Evolutionary conservation across 345 rosid genomes (phyloP).

Genomic region (Rhizophora apiculata): DNA sequence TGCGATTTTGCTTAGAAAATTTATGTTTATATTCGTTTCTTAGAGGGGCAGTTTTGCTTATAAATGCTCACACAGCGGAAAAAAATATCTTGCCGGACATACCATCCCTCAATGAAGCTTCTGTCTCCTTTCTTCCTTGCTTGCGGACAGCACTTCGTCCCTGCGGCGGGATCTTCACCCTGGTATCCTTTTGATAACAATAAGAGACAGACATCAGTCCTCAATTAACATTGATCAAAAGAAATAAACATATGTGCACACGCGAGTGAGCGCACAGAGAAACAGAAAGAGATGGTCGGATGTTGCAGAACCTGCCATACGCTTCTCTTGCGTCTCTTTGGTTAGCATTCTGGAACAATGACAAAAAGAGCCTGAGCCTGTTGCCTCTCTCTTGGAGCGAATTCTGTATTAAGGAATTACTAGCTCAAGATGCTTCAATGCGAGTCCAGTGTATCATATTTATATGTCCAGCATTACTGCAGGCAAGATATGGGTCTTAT

Average conservation of each 20-base stretch:
- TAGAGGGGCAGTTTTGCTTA: background rate
- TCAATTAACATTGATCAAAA: background rate
- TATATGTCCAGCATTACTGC: background rate
- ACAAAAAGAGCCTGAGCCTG: background rate
- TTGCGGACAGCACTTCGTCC: slow-evolving; percentile 28
- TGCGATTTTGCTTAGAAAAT: no score
- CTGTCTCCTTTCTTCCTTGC: slow-evolving; percentile 52
- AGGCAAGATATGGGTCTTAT: background rate
- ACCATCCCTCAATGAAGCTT: slow-evolving; percentile 69
- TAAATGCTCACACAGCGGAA: background rate
- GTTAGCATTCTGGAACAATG: slow-evolving; percentile 21
- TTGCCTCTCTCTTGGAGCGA: background rate
- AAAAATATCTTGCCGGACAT: slow-evolving; percentile 13
- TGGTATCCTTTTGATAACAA: slow-evolving; percentile 35
- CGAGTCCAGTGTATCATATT: background rate
- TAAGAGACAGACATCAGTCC: slow-evolving; percentile 11
- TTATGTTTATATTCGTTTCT: background rate
- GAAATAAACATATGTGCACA: background rate
- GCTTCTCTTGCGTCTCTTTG: slow-evolving; percentile 18
- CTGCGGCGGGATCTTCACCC: slow-evolving; percentile 28
- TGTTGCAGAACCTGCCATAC: slow-evolving; percentile 26
- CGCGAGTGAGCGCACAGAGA: background rate
- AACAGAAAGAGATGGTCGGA: background rate
- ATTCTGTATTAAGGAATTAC: background rate
- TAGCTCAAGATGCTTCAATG: background rate